phyloP scores from a whole-genome alignment of 1,284 basidiomycete genomes.

The Trametes sp. region DNA sequence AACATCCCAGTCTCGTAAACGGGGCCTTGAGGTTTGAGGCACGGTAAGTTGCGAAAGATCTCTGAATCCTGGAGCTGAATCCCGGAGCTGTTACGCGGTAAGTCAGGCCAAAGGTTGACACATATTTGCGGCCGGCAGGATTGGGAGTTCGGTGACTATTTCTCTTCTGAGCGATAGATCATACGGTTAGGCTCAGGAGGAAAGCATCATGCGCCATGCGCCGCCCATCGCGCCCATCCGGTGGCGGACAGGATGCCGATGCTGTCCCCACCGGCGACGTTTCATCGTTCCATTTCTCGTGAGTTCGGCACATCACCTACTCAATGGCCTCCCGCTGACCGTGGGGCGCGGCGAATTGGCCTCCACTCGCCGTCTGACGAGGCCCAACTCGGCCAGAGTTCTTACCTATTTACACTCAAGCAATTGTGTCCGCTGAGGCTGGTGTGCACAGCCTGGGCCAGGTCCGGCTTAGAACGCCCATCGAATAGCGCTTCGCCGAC shows the following conservation, averaged over 20 bases:
- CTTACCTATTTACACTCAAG: not conserved
- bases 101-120: not conserved
- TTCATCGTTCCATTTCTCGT: not conserved
- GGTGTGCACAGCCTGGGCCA: constrained; percentile 10
- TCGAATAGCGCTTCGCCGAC: not conserved
- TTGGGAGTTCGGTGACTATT: no score
- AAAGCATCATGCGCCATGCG: not conserved
- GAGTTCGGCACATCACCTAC: not conserved
- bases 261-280: constrained; percentile 1
- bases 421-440: not conserved
- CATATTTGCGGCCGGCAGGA: not conserved
- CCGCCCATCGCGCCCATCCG: not conserved
- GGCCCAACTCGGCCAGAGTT: not conserved
- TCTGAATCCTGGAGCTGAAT: no score
- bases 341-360: not conserved
- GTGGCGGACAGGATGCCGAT: constrained; percentile 1
- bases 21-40: no score
- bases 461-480: constrained; percentile 11
- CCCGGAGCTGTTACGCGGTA: no score
- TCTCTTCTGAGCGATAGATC: not conserved
- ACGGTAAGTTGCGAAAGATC: no score
- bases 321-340: not conserved
- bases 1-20: no score
- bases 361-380: not conserved
- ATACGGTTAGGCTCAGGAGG: not conserved